Conservation (phyloP, 768 basidiomycete genomes). For the Psilocybe tampanensis region DNA sequence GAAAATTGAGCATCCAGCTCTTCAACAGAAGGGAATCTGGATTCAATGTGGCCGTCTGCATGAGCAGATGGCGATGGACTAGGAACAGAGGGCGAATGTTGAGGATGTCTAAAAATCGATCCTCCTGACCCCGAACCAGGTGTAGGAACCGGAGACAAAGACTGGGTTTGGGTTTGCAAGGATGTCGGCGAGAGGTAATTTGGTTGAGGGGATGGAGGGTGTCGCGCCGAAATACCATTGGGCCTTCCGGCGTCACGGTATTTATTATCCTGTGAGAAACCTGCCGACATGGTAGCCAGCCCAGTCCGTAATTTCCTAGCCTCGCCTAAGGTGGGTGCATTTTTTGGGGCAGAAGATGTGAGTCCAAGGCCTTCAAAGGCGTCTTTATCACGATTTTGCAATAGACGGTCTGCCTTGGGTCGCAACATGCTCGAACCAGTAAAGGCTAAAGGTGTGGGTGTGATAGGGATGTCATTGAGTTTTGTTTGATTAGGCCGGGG, state of each 20-base stretch:
- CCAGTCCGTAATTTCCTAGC: slow-evolving; percentile 75
- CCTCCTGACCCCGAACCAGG: slow-evolving; percentile 26
- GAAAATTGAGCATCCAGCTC: slow-evolving; percentile 63
- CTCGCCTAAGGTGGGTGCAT: slow-evolving; percentile 73
- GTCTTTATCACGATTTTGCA: slow-evolving; percentile 49
- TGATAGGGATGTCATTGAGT: slow-evolving; percentile 20
- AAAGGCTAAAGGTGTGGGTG: slow-evolving; percentile 29
- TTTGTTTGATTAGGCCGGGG: slow-evolving; percentile 19
- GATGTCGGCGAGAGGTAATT: slow-evolving; percentile 26
- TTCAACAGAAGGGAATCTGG: slow-evolving; percentile 87
- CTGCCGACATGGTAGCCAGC: slow-evolving; percentile 53
- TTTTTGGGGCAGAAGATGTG: slow-evolving; percentile 39
- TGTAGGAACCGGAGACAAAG: slow-evolving; percentile 32
- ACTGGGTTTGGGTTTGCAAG: slow-evolving; percentile 29
- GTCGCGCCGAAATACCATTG: slow-evolving; percentile 25
- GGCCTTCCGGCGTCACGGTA: slow-evolving; percentile 32
- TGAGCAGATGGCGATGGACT: slow-evolving; percentile 25
- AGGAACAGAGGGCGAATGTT: slow-evolving; percentile 30
- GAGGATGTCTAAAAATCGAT: slow-evolving; percentile 33
- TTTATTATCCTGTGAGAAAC: slow-evolving; percentile 21
- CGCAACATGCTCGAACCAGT: slow-evolving; percentile 28
- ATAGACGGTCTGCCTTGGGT: slow-evolving; percentile 23
- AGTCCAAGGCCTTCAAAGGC: slow-evolving; percentile 81
- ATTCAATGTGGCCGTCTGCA: slow-evolving; percentile 56
- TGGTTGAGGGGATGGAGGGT: slow-evolving; percentile 38